These are phyloP conservation scores for Quercus suber DNA, from an alignment of 306 rosid species.

Conservation along the genomic window DNA sequence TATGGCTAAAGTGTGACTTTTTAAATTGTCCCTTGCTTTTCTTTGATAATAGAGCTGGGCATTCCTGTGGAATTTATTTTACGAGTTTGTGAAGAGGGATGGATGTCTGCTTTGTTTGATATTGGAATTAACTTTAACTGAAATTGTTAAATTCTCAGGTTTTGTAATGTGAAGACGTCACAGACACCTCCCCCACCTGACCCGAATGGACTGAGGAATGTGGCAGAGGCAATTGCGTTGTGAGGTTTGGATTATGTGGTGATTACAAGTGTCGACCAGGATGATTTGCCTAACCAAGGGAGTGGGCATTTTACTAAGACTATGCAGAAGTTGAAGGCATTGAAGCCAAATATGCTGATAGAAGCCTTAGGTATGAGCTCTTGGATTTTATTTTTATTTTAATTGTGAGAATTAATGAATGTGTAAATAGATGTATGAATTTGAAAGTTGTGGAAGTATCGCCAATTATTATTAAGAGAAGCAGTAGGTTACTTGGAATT, in stretches of 20 bases:
- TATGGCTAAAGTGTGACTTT: no score
- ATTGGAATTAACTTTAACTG: not conserved
- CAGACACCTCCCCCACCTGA: slow-evolving; percentile 96
- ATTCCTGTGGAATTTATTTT: no score
- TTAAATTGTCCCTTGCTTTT: no score
- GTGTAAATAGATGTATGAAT: not conserved
- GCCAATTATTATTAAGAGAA: slow-evolving; percentile 11
- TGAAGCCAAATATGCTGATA: slow-evolving; percentile 77
- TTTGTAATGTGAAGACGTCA: slow-evolving; percentile 97
- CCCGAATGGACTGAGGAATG: slow-evolving; percentile 84
- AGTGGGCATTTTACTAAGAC: slow-evolving; percentile 95
- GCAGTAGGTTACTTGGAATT: not conserved
- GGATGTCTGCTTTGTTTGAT: not conserved
- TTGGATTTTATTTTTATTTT: not conserved
- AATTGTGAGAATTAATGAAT: slow-evolving; percentile 13
- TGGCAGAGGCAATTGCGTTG: slow-evolving; percentile 96
- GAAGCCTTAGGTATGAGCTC: slow-evolving; percentile 76
- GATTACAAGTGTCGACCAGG: slow-evolving; percentile 95
- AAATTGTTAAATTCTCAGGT: slow-evolving; percentile 40
- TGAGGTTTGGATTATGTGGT: slow-evolving; percentile 99
- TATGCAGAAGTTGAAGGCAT: slow-evolving; percentile 72
- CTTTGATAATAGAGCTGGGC: no score
- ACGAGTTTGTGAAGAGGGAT: no score
- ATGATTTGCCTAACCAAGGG: slow-evolving; percentile 94
- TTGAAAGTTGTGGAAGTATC: slow-evolving; percentile 11